Evolutionary conservation across 208 protist genomes (phyloP).

Genomic region (Willaertia magna): DNA sequence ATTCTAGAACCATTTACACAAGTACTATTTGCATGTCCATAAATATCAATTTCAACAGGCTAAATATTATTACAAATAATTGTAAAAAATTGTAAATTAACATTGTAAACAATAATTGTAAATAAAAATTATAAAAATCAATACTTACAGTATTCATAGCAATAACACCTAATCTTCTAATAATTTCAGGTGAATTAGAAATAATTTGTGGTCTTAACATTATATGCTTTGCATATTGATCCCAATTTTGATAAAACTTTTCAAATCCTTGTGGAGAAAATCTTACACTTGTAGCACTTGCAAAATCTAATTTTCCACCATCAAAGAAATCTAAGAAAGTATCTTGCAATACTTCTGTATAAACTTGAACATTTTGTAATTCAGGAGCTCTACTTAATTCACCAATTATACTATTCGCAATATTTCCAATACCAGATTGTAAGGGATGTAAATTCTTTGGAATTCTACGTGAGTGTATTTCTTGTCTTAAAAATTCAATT

Average conservation of each 20-base stretch:
- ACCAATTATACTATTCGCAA: conserved; percentile 32
- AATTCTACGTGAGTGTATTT: conserved; percentile 16
- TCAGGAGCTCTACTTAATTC: conserved; percentile 14
- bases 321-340: conserved; percentile 34
- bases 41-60: conserved; percentile 36
- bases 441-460: conserved; percentile 28
- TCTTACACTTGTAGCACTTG: conserved; percentile 17
- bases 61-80: no score
- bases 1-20: conserved; percentile 14
- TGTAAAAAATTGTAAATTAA: no score
- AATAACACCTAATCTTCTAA: conserved; percentile 26
- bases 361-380: conserved; percentile 25
- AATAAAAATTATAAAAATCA: no score
- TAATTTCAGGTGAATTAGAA: conserved; percentile 26
- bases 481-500: conserved; percentile 20
- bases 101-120: no score
- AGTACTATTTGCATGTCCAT: conserved; percentile 32
- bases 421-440: conserved; percentile 28
- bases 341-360: conserved; percentile 36
- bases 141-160: conserved; percentile 35
- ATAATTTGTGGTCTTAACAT: conserved; percentile 26
- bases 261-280: conserved; percentile 26
- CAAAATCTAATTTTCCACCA: conserved; percentile 27
- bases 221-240: conserved; percentile 25
- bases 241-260: conserved; percentile 28